Evolutionary conservation across 1,284 basidiomycete genomes (phyloP).

Genomic region (Pyrrhoderma noxium): DNA sequence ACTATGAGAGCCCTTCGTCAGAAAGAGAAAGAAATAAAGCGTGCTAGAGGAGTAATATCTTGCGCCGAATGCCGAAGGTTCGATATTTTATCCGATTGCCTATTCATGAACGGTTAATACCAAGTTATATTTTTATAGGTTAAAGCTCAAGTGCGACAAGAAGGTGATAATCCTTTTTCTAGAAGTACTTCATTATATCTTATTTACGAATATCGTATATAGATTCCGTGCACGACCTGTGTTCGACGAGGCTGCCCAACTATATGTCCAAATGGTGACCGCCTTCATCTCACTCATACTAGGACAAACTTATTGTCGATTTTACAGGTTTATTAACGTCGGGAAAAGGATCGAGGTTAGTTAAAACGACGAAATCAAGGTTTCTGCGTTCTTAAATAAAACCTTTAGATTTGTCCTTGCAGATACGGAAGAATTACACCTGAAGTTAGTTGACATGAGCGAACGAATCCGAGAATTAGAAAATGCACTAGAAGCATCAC

Average conservation of each 20-base stretch:
- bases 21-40: neutral
- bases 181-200: neutral
- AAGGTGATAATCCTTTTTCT: neutral
- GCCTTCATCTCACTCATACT: neutral
- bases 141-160: conserved; percentile 13
- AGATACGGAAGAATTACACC: conserved; percentile 21
- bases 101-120: neutral
- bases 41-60: conserved; percentile 5
- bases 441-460: conserved; percentile 19
- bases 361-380: neutral
- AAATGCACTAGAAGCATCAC: conserved; percentile 17
- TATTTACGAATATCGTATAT: neutral
- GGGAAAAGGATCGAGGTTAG: neutral
- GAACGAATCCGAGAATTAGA: conserved; percentile 21
- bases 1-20: neutral
- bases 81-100: neutral
- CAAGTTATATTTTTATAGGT: neutral
- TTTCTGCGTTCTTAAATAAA: neutral
- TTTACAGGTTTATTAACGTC: neutral
- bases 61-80: conserved; percentile 10
- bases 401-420: conserved; percentile 18
- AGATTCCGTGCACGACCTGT: conserved; percentile 15
- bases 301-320: neutral
- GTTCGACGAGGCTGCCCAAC: conserved; percentile 6
- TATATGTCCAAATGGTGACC: conserved; percentile 14